Conservation (phyloP, 1,284 basidiomycete genomes). For the Acaromyces ingoldii region DNA sequence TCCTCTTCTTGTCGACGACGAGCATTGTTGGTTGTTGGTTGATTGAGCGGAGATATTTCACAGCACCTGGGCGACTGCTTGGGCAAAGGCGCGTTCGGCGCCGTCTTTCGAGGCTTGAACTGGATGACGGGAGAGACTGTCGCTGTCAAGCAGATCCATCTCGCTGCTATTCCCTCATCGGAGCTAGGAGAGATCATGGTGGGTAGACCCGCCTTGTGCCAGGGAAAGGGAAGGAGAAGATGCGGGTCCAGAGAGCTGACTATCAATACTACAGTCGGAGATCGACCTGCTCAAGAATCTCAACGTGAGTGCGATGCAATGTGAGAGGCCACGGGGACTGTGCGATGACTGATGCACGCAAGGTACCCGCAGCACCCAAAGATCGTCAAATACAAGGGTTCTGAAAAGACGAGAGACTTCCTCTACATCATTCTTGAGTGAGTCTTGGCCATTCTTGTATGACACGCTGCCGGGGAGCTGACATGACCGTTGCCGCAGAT, state of each 20-base stretch:
- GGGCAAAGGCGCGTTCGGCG: constrained; percentile 88
- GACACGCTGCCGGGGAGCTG: not conserved
- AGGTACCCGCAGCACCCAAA: constrained; percentile 60
- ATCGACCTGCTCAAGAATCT: constrained; percentile 96
- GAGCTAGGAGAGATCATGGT: constrained; percentile 97
- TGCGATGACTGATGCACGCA: not conserved
- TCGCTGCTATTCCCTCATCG: constrained; percentile 84
- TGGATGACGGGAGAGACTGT: constrained; percentile 72
- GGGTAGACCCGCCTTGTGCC: constrained; percentile 40
- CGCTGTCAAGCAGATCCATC: constrained; percentile 55
- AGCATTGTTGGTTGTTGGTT: no score
- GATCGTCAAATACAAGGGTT: constrained; percentile 98
- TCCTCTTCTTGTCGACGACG: no score
- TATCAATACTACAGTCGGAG: constrained; percentile 66
- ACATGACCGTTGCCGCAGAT: constrained; percentile 56
- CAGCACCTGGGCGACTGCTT: constrained; percentile 74
- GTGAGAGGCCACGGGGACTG: not conserved
- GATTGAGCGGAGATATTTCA: no score
- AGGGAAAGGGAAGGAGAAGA: not conserved
- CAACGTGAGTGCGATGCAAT: constrained; percentile 54
- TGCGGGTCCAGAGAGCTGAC: not conserved
- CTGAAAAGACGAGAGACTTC: constrained; percentile 87
- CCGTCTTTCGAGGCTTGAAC: constrained; percentile 88
- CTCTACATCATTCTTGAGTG: constrained; percentile 94
- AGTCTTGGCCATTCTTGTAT: constrained; percentile 27